These are phyloP conservation scores for Elaeis guineensis DNA, from an alignment of 176 grass and related monocot species.

Conservation along the genomic window DNA sequence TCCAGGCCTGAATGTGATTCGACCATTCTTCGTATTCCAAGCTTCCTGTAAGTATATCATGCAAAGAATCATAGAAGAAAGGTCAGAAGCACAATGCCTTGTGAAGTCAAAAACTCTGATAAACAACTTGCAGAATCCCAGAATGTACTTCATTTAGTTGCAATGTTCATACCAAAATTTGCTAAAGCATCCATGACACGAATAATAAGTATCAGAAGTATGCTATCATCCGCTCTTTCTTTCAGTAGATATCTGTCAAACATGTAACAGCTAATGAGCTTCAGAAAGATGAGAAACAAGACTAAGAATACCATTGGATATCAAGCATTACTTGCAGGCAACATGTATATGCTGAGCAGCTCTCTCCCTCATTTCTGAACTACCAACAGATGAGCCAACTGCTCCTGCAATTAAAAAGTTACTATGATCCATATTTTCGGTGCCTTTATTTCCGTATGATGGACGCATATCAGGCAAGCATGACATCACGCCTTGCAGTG, in stretches of 20 bases:
- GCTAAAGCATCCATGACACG: constrained; percentile 88
- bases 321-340: constrained; percentile 64
- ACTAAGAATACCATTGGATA: constrained; percentile 2
- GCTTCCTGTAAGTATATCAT: constrained; percentile 50
- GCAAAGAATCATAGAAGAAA: background rate
- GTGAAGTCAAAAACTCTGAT: background rate
- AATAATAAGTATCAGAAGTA: constrained; percentile 78
- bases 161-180: constrained; percentile 71
- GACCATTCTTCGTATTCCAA: constrained; percentile 96
- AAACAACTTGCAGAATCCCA: constrained; percentile 7
- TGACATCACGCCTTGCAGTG: constrained; percentile 93
- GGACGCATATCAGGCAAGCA: constrained; percentile 90
- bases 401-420: constrained; percentile 71
- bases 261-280: constrained; percentile 25
- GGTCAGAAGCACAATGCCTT: background rate
- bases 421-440: constrained; percentile 37
- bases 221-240: constrained; percentile 92
- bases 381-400: constrained; percentile 60
- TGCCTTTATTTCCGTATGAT: constrained; percentile 51
- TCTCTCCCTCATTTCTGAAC: constrained; percentile 90
- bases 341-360: constrained; percentile 66
- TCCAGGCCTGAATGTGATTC: constrained; percentile 80
- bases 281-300: constrained; percentile 12
- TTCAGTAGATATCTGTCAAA: constrained; percentile 76
- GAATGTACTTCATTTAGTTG: constrained; percentile 10